These are phyloP conservation scores for Thalassiosira oceanica DNA, from an alignment of 352 stramenopile species.

Conservation along the genomic window DNA sequence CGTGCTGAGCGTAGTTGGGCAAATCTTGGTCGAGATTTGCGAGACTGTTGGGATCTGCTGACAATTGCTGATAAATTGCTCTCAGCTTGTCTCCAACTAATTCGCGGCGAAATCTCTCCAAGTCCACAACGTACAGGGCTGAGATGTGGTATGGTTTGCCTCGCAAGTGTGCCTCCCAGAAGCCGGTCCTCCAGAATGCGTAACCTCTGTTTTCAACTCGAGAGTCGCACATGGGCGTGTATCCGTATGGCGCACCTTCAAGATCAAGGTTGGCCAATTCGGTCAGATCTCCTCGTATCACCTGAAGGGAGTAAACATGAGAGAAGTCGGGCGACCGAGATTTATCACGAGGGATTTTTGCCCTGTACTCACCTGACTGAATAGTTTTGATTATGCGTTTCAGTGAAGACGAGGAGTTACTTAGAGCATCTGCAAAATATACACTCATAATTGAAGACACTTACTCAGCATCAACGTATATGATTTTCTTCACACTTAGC, in stretches of 20 bases:
- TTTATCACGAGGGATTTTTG: too few species aligned
- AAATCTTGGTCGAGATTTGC: conserved; percentile 99
- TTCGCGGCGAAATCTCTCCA: conserved; percentile 91
- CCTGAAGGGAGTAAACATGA: too few species aligned
- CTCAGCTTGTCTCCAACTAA: conserved; percentile 94
- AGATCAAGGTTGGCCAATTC: conserved; percentile 99
- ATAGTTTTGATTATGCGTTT: too few species aligned
- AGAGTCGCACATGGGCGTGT: conserved; percentile 97
- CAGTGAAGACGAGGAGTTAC: too few species aligned
- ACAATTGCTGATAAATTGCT: conserved; percentile 95
- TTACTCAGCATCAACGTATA: conserved; percentile 99
- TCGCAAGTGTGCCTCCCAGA: conserved; percentile 96
- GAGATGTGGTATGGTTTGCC: conserved; percentile 99
- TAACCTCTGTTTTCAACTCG: conserved; percentile 94
- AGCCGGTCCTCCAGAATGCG: conserved; percentile 97
- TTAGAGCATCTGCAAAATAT: too few species aligned
- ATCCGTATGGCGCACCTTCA: conserved; percentile 93
- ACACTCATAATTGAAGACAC: too few species aligned
- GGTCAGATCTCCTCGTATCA: conserved; percentile 96
- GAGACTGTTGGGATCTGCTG: conserved; percentile 96
- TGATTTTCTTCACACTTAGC: conserved; percentile 97
- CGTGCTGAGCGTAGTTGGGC: conserved; percentile 94
- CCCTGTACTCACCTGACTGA: too few species aligned
- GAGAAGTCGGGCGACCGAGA: too few species aligned
- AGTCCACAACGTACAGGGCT: conserved; percentile 98